These are phyloP conservation scores for Candida ipomoeae DNA, from an alignment of 805 yeast species.

Conservation along the genomic window DNA sequence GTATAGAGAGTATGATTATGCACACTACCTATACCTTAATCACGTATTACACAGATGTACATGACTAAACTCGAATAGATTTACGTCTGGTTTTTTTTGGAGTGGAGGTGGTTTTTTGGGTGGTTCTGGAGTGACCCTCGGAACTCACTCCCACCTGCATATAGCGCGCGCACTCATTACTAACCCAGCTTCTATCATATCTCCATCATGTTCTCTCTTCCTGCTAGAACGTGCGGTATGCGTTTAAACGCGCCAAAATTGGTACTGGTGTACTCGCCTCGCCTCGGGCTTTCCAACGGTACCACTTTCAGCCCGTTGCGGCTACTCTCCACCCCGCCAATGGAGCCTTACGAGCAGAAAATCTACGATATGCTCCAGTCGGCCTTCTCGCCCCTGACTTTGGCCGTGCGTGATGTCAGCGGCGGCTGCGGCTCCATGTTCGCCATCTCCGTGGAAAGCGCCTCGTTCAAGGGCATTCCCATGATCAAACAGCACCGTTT, in stretches of 20 bases:
- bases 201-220: not conserved
- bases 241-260: not conserved
- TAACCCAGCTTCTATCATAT: too few relatives aligned
- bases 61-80: too few relatives aligned
- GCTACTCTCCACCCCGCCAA: conserved; percentile 18
- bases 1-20: too few relatives aligned
- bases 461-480: conserved; percentile 69
- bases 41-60: too few relatives aligned
- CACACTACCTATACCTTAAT: too few relatives aligned
- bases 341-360: conserved; percentile 61
- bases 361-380: conserved; percentile 53
- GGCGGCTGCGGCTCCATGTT: conserved; percentile 99
- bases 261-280: not conserved
- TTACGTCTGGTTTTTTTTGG: too few relatives aligned
- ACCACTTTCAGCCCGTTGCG: not conserved
- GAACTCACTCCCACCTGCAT: not conserved
- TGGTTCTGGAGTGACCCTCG: too few relatives aligned
- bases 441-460: conserved; percentile 73
- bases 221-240: not conserved
- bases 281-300: not conserved
- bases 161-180: not conserved
- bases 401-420: conserved; percentile 76
- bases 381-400: conserved; percentile 54
- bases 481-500: conserved; percentile 90
- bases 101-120: too few relatives aligned